Base-by-base conservation (phyloP, 2,329 filamentous ascomycete species). In the Fusarium brevicatenulatum region DNA sequence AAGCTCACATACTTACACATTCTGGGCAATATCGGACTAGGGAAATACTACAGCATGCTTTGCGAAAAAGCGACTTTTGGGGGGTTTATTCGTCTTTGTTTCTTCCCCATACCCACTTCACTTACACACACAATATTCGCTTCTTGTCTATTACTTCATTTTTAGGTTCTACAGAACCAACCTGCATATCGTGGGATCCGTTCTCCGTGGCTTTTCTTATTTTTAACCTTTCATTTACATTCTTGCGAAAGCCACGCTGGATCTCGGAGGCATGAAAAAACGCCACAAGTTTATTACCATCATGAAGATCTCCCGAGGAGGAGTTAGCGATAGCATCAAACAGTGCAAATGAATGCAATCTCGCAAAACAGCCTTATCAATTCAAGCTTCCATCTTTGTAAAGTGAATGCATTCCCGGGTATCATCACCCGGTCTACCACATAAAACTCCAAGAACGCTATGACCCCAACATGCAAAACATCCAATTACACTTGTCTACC, bases 201-300 rank as follows among this genome's bases (percentile, higher is more conserved):
- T 37, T 39, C 54, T 30, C 49, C 34, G 71, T 74, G 71, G 71
- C 63, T 68, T 39, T 37, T 8, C 9, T 16, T 16, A 34, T 50
- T 44, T 68, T 74, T 58, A 47, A 47, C 36, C 47, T 66, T 74
- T 74, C 63, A 39, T 72, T 74, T 63, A 73, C 59, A 72, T 66
- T 74, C 68, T 63, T 73, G 32, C 49, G 37, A 43, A 58, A 71
- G 68, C 71, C 61, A 63, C 59, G 63, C 52, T 65, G 68, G 71
- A 52, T 55, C 52, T 53, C 57, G 43, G 44, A 62, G 66, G 56
- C 46, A 63, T 28, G 34, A 34, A 60, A 42, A 44, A 54, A 53
- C 47, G 56, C 58, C 55, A 68, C 53, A 65, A 58, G 59, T 72
- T 63, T 63, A 65, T 69, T 46, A 54, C 46, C 52, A 43, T 36